A percentile compares a stretch with the other conserved stretches of the same genome.
These are phyloP conservation scores for Pseudogymnoascus sp. DNA, from an alignment of 2,329 filamentous ascomycete species.

Conservation along the genomic window DNA sequence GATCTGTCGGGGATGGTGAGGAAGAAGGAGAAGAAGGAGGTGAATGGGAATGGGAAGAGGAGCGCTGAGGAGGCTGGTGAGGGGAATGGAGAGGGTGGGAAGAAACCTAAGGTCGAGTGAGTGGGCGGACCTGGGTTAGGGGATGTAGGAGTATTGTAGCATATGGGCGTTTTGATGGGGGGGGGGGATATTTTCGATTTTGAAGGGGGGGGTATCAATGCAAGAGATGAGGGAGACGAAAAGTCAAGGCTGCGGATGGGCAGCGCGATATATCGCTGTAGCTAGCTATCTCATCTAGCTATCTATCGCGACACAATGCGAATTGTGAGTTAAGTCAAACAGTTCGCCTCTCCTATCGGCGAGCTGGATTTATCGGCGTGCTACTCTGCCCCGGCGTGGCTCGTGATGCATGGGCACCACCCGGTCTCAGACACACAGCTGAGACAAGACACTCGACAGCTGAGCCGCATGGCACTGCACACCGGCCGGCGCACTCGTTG, in stretches of 20 bases:
- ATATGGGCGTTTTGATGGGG: background rate
- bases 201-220: background rate
- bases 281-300: background rate
- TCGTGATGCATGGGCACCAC: background rate
- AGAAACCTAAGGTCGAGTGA: constrained; percentile 26
- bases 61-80: constrained; percentile 40
- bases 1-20: constrained; percentile 65
- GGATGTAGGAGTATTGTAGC: background rate
- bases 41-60: constrained; percentile 37
- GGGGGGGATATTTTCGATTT: background rate
- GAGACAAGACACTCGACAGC: background rate
- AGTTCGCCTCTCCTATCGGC: background rate
- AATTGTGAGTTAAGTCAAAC: background rate
- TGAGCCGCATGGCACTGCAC: background rate
- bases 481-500: background rate
- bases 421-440: background rate
- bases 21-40: constrained; percentile 45
- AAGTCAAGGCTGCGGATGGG: background rate
- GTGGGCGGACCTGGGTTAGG: background rate
- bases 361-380: background rate
- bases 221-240: background rate
- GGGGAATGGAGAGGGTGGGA: constrained; percentile 26
- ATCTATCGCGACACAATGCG: background rate
- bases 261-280: background rate
- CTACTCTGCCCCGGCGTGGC: background rate